Evolutionary conservation across 495 filamentous ascomycete genomes (phyloP).

Genomic region (Penicillium samsonianum): DNA sequence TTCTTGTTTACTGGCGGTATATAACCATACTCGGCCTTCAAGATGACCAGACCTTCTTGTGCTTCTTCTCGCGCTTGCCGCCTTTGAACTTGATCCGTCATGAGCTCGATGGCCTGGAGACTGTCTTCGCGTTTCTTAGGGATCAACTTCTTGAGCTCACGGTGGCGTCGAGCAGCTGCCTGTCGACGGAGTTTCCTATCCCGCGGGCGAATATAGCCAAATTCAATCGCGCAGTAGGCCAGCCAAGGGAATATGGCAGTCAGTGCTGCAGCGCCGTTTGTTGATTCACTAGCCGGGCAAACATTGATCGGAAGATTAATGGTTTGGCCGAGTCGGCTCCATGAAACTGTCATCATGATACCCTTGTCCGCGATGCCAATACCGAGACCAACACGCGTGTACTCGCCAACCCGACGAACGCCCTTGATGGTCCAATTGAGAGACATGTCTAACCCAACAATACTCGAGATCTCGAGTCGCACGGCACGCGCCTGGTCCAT

Average conservation of each 20-base stretch:
- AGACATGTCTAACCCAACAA: slow-evolving; percentile 26
- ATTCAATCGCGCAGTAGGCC: slow-evolving; percentile 52
- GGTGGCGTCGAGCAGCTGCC: slow-evolving; percentile 39
- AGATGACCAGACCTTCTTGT: slow-evolving; percentile 42
- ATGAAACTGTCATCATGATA: slow-evolving; percentile 42
- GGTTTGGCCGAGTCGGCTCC: slow-evolving; percentile 45
- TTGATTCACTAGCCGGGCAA: slow-evolving; percentile 39
- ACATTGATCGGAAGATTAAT: slow-evolving; percentile 44
- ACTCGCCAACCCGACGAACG: slow-evolving; percentile 40
- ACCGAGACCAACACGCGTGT: slow-evolving; percentile 43
- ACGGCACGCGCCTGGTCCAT: slow-evolving; percentile 39
- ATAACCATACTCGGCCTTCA: slow-evolving; percentile 47
- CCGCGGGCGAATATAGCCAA: slow-evolving; percentile 45
- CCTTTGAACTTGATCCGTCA: slow-evolving; percentile 51
- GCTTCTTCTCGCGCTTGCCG: slow-evolving; percentile 45
- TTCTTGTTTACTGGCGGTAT: slow-evolving; percentile 33
- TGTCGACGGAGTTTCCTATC: slow-evolving; percentile 39
- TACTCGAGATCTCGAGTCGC: slow-evolving; percentile 32
- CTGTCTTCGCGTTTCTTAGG: slow-evolving; percentile 49
- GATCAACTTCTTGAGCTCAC: slow-evolving; percentile 43
- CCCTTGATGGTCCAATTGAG: slow-evolving; percentile 42
- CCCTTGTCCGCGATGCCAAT: slow-evolving; percentile 38
- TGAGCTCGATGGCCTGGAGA: slow-evolving; percentile 52
- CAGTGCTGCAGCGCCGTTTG: slow-evolving; percentile 38
- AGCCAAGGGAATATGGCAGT: slow-evolving; percentile 50